These are phyloP conservation scores for Tulasnella sp. DNA, from an alignment of 768 basidiomycete genomes.

Conservation along the genomic window DNA sequence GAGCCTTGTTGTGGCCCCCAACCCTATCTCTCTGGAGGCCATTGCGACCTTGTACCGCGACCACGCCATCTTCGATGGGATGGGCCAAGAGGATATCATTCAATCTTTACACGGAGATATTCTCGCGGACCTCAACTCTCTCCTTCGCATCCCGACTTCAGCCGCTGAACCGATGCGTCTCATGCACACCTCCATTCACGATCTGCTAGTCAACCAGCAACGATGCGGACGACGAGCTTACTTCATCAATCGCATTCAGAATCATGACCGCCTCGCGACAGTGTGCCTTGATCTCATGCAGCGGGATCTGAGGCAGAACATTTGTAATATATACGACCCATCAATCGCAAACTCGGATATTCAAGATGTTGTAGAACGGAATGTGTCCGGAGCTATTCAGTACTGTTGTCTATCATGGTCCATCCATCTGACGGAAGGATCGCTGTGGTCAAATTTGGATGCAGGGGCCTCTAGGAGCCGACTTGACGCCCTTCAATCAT, in stretches of 20 bases:
- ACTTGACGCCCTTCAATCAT: background rate
- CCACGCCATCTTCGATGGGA: background rate
- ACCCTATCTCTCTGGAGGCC: background rate
- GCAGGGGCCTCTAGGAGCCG: background rate
- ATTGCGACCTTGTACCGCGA: background rate
- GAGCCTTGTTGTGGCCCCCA: background rate
- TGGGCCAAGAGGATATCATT: background rate
- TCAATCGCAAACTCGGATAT: background rate
- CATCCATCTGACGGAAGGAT: background rate
- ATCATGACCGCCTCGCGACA: background rate
- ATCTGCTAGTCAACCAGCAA: background rate
- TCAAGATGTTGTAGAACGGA: background rate
- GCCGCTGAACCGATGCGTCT: background rate
- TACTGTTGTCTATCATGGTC: background rate
- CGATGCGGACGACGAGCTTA: background rate
- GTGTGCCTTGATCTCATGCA: background rate
- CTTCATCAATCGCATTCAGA: background rate
- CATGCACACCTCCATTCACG: background rate
- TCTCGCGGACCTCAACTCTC: background rate
- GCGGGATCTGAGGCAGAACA: background rate
- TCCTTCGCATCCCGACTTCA: background rate
- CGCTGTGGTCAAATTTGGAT: no score
- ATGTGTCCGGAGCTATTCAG: background rate
- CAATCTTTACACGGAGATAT: background rate
- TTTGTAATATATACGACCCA: background rate